Percentiles rank a stretch among this genome's conserved stretches.
Evolutionary conservation across 768 basidiomycete genomes (phyloP).

Genomic region (Mycena epipterygia): DNA sequence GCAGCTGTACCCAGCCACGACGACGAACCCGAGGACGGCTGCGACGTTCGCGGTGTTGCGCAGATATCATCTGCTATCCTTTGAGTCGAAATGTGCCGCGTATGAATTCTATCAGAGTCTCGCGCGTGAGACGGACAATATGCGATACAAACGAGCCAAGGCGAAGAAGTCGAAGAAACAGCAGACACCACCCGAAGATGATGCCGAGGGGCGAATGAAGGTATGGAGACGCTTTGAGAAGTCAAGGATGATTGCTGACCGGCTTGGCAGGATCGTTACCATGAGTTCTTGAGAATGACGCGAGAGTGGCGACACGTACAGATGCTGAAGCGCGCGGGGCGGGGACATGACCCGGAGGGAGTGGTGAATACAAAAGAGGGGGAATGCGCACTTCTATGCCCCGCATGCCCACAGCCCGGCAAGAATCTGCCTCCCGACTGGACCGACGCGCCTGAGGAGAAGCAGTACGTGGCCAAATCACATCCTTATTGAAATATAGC

Average conservation of each 20-base stretch:
- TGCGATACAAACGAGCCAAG: slow-evolving; percentile 34
- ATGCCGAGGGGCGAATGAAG: too few relatives aligned
- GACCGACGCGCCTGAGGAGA: slow-evolving; percentile 28
- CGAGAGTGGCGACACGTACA: slow-evolving; percentile 34
- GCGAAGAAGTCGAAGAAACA: slow-evolving; percentile 34
- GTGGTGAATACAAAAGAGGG: slow-evolving; percentile 33
- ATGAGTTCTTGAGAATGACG: slow-evolving; percentile 38
- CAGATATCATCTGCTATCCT: slow-evolving; percentile 29
- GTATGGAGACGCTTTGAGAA: too few relatives aligned
- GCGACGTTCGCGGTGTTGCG: slow-evolving; percentile 32
- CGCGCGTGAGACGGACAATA: too few relatives aligned
- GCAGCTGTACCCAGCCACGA: slow-evolving; percentile 33
- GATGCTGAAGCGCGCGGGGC: slow-evolving; percentile 39
- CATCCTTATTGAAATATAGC: background rate
- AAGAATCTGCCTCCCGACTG: slow-evolving; percentile 43
- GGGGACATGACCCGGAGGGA: slow-evolving; percentile 33
- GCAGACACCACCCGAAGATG: too few relatives aligned
- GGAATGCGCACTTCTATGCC: slow-evolving; percentile 42
- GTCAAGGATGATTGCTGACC: too few relatives aligned
- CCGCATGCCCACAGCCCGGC: slow-evolving; percentile 44
- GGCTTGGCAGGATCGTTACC: slow-evolving; percentile 37
- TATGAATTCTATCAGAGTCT: too few relatives aligned
- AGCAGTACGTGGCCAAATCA: background rate
- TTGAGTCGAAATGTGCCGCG: slow-evolving; percentile 24
- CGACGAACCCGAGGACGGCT: slow-evolving; percentile 25